Conservation (phyloP, 441 rosid genomes). For the Populus hybrid region DNA sequence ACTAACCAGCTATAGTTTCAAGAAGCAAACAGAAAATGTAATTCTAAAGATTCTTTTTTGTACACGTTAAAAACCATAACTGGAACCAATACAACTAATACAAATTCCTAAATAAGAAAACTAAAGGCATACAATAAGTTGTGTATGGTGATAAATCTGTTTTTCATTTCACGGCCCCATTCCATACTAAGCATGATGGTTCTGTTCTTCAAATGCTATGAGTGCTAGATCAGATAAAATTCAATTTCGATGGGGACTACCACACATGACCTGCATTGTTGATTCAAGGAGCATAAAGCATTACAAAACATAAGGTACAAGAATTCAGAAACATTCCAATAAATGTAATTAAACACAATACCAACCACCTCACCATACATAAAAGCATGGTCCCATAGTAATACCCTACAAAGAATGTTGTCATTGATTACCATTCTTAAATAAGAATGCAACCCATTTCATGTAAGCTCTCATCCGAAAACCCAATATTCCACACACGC, state of each 20-base stretch:
- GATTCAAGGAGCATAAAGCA: background rate
- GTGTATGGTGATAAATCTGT: background rate
- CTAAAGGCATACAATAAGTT: conserved; percentile 3
- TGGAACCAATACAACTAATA: background rate
- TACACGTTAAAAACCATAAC: background rate
- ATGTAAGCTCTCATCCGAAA: background rate
- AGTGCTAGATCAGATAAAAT: conserved; percentile 9
- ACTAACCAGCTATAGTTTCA: background rate
- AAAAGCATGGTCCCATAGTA: conserved; percentile 29
- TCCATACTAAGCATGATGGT: background rate
- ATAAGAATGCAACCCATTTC: background rate
- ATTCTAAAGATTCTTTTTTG: background rate
- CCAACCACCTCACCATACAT: conserved; percentile 27
- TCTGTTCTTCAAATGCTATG: conserved; percentile 12
- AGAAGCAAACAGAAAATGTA: background rate
- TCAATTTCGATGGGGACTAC: conserved; percentile 12
- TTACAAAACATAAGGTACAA: conserved; percentile 8
- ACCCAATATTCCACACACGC: background rate
- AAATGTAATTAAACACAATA: conserved; percentile 20
- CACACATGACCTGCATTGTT: conserved; percentile 11
- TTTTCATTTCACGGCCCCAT: conserved; percentile 8
- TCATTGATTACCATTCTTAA: background rate
- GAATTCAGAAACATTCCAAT: conserved; percentile 15
- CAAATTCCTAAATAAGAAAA: background rate
- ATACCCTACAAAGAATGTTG: conserved; percentile 9